Evolutionary conservation across 176 grass and related monocot genomes (phyloP).

Genomic region (Tillandsia leiboldiana): DNA sequence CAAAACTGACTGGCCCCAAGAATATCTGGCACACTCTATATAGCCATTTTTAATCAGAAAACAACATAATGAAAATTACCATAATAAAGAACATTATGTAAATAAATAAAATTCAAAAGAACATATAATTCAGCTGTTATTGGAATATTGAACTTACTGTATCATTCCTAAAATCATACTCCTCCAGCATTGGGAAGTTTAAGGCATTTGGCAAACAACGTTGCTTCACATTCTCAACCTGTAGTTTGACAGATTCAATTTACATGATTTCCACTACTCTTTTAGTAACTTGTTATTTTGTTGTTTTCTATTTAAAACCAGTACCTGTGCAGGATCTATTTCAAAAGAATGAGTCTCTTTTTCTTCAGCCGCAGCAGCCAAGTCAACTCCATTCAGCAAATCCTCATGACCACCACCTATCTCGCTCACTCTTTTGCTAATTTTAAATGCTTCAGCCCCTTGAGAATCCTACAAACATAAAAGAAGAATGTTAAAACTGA

Average conservation of each 20-base stretch:
- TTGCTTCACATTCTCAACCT: conserved; percentile 92
- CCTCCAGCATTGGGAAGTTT: conserved; percentile 88
- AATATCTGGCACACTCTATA: no score
- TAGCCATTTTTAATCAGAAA: not conserved
- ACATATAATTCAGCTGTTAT: not conserved
- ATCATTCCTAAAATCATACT: conserved; percentile 95
- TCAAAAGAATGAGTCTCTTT: conserved; percentile 91
- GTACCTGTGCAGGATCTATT: conserved; percentile 67
- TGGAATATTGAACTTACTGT: conserved; percentile 32
- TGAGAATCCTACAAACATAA: conserved; percentile 53
- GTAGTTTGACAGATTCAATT: not conserved
- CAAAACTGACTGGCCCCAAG: no score
- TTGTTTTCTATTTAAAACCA: conserved; percentile 1
- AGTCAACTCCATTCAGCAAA: conserved; percentile 56
- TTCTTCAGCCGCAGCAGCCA: conserved; percentile 82
- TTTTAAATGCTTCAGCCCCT: conserved; percentile 38
- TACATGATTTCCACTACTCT: not conserved
- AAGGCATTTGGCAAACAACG: conserved; percentile 80
- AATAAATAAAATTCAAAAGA: not conserved
- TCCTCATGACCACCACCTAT: conserved; percentile 58
- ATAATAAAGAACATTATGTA: not conserved
- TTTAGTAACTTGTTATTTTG: not conserved
- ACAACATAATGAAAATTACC: not conserved
- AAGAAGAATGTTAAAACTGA: not conserved
- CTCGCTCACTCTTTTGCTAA: conserved; percentile 65